Base-by-base conservation (phyloP, 805 yeast species). In the Suhomyces sp. region DNA sequence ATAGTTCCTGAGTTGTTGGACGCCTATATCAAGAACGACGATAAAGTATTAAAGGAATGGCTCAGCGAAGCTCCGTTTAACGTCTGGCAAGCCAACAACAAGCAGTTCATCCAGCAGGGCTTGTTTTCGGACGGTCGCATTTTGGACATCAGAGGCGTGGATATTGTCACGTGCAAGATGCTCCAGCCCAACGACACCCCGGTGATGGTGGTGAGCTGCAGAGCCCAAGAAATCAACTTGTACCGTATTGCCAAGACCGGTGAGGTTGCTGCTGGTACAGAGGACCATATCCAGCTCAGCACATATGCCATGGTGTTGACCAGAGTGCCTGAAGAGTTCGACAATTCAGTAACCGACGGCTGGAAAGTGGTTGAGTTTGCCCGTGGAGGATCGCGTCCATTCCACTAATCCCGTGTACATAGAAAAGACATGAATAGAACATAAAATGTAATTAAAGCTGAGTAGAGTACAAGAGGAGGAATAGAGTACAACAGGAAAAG, bases 261-360 rank as follows among this genome's bases (percentile, higher is more conserved):
- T 48, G 96, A 93, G 71, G 79, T 94, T 50, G 96, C 92, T 50
- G 99, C 98, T 7, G 99, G 99, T 62, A 84, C 91, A 29, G 97
- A 91, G 65, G 96, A 92, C 62, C 91, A 91, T 70, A 89, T 94
- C 60, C 84, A 89, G 69, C 81, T 89, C 80, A 85, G 96, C 61
- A 86, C 96, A n/a, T 94, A 94, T 67, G 98, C 96, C 40, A 83
- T 94, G 91, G 99, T 93, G 20, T 76, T 94, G 60, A 91, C 99
- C 17, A 84, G 99, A 70, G 77, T 89, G 48, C 91, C 97, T 3
- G 99, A 92, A 69, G 91, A 92, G 54, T 83, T 94, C 64, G 96
- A 85, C 56, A 88, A 94, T 67, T 80, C 82, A 49, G 92, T 85
- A 63, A 94, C 99, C 21, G 96, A 89, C 65, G 99, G 99, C 31